phyloP scores from a whole-genome alignment of 257 asterid genomes.

The Nicotiana sylvestris region DNA sequence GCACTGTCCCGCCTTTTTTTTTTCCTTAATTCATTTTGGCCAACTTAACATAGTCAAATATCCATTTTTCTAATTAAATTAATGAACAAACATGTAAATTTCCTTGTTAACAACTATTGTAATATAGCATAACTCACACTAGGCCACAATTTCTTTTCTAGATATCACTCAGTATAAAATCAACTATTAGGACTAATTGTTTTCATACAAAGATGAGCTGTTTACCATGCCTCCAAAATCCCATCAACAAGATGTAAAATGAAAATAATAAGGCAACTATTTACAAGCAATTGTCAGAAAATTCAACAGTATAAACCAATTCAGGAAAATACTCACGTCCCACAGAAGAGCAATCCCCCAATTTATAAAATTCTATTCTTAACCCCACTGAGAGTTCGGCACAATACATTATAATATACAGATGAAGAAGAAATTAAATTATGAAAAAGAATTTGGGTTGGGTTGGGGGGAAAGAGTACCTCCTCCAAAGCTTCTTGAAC shows the following conservation, averaged over 20 bases:
- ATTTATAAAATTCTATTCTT: neutral
- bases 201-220: neutral
- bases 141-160: neutral
- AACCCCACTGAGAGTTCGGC: neutral
- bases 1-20: too few species aligned
- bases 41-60: neutral
- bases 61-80: neutral
- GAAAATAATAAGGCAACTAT: neutral
- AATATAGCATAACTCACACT: neutral
- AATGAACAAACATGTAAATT: neutral
- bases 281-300: neutral
- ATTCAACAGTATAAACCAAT: neutral
- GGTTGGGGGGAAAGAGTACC: neutral
- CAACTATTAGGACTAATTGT: neutral
- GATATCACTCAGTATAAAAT: neutral
- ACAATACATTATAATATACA: neutral
- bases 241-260: neutral
- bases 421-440: neutral
- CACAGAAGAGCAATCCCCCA: neutral
- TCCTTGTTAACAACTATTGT: neutral
- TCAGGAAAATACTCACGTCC: neutral
- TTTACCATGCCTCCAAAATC: neutral
- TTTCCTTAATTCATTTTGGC: neutral
- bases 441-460: neutral
- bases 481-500: neutral